Conservation (phyloP, 352 stramenopile species). For the Thraustochytrium striatum region DNA sequence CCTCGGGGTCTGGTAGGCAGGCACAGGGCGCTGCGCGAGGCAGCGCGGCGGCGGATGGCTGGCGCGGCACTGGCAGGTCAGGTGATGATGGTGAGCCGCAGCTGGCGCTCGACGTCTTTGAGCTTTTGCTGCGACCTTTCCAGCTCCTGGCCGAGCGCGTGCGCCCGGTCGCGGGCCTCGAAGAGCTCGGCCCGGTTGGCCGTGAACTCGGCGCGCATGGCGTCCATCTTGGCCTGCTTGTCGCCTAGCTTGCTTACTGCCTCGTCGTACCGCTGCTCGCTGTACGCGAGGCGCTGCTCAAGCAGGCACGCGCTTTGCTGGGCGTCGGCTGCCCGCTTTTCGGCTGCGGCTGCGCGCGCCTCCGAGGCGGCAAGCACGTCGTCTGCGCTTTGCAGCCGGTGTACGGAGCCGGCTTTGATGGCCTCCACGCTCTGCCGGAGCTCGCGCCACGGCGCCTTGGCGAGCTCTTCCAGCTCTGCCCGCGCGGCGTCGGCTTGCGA, state of each 20-base stretch:
- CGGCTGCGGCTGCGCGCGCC: neutral
- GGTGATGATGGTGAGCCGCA: neutral
- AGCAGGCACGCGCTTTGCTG: neutral
- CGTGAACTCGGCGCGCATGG: neutral
- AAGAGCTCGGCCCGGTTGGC: neutral
- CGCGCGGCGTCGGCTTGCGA: neutral
- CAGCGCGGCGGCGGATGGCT: neutral
- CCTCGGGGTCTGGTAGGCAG: neutral
- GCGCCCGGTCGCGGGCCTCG: neutral
- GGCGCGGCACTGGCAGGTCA: neutral
- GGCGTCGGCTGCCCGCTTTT: neutral
- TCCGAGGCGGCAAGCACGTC: neutral
- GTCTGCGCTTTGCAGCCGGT: neutral
- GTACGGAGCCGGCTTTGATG: neutral
- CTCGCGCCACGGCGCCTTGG: neutral
- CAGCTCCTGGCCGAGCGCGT: neutral
- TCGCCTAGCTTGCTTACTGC: neutral
- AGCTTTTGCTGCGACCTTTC: neutral
- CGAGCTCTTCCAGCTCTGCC: neutral
- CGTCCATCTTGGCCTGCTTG: neutral
- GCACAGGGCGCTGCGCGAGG: neutral
- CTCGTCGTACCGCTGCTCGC: neutral
- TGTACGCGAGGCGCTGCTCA: neutral
- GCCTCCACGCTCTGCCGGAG: constrained; percentile 15
- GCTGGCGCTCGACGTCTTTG: neutral